A percentile compares a stretch with the other conserved stretches of the same genome.
Evolutionary conservation across 371 early-diverging fungal species (phyloP).

Genomic region (Syncephalastrum racemosum): DNA sequence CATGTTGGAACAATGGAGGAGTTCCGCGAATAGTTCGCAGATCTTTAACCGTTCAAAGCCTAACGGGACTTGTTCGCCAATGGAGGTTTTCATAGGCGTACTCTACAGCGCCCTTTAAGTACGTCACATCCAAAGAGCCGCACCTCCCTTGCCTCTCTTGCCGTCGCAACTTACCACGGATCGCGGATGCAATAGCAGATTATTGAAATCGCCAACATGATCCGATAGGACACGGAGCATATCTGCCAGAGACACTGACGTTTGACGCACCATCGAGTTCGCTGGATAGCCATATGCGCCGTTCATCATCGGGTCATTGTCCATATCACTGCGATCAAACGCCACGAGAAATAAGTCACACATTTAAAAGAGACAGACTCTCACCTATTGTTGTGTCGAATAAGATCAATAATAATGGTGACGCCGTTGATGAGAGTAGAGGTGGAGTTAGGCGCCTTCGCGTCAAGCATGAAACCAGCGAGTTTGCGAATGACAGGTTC

Average conservation of each 20-base stretch:
- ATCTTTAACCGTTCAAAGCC: conserved; percentile 92
- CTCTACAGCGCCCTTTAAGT: conserved; percentile 12
- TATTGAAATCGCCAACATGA: conserved; percentile 66
- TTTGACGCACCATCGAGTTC: conserved; percentile 17
- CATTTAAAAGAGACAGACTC: not conserved
- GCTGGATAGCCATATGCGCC: conserved; percentile 26
- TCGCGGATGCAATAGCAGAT: conserved; percentile 57
- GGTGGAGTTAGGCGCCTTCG: conserved; percentile 70
- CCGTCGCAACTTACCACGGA: conserved; percentile 49
- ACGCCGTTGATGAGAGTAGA: conserved; percentile 89
- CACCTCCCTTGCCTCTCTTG: not conserved
- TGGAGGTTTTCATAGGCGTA: conserved; percentile 59
- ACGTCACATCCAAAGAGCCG: conserved; percentile 8
- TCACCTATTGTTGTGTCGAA: conserved; percentile 84
- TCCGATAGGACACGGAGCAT: conserved; percentile 78
- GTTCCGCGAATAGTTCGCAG: conserved; percentile 95
- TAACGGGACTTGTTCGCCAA: conserved; percentile 73
- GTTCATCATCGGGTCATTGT: conserved; percentile 31
- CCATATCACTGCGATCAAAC: conserved; percentile 24
- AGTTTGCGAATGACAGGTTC: conserved; percentile 66
- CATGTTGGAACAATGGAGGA: conserved; percentile 88
- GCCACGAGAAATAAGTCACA: not conserved
- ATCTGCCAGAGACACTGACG: conserved; percentile 61
- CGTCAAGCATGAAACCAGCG: conserved; percentile 86
- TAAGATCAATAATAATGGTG: conserved; percentile 93